Conservation (phyloP, 768 basidiomycete genomes). For the Mycena kentingensis region DNA sequence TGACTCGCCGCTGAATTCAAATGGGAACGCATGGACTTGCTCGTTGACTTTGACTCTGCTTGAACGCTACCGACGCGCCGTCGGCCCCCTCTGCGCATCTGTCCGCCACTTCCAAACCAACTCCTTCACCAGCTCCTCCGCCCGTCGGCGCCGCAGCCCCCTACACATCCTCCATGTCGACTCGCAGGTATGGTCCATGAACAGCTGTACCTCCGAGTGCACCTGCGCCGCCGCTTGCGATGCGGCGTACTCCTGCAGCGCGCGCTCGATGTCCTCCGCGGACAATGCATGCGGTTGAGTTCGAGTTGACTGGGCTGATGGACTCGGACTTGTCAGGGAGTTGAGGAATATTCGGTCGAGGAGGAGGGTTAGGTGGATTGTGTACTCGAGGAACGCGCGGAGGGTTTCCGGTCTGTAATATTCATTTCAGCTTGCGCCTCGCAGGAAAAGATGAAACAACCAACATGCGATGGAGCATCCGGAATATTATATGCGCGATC, state of each 20-base stretch:
- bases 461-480: not conserved
- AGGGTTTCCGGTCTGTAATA: not conserved
- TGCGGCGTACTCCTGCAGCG: not conserved
- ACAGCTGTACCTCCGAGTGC: not conserved
- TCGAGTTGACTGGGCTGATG: too few species aligned
- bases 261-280: not conserved
- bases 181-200: not conserved
- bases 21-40: too few species aligned
- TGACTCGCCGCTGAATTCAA: too few species aligned
- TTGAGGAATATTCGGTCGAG: not conserved
- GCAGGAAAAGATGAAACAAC: too few species aligned
- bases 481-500: not conserved
- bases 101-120: not conserved
- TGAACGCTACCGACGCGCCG: too few species aligned
- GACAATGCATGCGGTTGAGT: not conserved
- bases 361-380: conserved; percentile 1
- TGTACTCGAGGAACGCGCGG: not conserved
- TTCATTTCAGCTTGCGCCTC: too few species aligned
- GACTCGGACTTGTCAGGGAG: not conserved
- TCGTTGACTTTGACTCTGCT: too few species aligned
- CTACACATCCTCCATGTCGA: not conserved
- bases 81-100: too few species aligned
- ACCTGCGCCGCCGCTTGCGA: not conserved
- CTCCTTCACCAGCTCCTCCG: not conserved
- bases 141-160: not conserved